phyloP scores from a whole-genome alignment of 768 basidiomycete species.

The Cytidiella melzeri region DNA sequence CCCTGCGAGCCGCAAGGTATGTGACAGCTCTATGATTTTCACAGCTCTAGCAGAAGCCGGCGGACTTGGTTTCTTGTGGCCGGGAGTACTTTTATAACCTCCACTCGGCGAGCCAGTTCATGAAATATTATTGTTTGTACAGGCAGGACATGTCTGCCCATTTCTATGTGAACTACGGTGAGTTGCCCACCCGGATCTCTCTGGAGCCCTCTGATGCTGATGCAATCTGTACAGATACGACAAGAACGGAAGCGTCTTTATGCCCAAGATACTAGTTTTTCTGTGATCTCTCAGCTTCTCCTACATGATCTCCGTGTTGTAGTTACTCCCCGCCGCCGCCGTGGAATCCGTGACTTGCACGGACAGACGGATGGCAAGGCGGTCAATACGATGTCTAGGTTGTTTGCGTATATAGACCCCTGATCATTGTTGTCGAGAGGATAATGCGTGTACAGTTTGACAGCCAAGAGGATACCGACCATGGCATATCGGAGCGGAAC shows the following conservation, averaged over 20 bases:
- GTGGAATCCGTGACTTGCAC: background rate
- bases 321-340: background rate
- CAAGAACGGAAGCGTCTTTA: background rate
- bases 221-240: background rate
- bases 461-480: too few species aligned
- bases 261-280: background rate
- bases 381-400: background rate
- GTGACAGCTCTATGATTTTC: background rate
- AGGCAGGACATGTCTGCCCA: background rate
- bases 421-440: too few species aligned
- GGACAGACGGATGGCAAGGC: background rate
- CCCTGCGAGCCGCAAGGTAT: background rate
- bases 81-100: conserved; percentile 1
- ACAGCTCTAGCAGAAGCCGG: background rate
- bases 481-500: too few species aligned
- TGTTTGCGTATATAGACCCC: too few species aligned
- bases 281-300: background rate
- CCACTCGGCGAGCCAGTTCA: background rate
- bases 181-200: background rate
- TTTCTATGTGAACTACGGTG: background rate
- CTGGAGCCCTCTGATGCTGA: background rate
- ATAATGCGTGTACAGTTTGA: too few species aligned
- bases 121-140: background rate
- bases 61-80: background rate
- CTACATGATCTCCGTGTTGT: background rate